A percentile compares a stretch with the other conserved stretches of the same genome.
Conservation (phyloP, 768 basidiomycete genomes). For the Rubroboletus pulcherrimus region DNA sequence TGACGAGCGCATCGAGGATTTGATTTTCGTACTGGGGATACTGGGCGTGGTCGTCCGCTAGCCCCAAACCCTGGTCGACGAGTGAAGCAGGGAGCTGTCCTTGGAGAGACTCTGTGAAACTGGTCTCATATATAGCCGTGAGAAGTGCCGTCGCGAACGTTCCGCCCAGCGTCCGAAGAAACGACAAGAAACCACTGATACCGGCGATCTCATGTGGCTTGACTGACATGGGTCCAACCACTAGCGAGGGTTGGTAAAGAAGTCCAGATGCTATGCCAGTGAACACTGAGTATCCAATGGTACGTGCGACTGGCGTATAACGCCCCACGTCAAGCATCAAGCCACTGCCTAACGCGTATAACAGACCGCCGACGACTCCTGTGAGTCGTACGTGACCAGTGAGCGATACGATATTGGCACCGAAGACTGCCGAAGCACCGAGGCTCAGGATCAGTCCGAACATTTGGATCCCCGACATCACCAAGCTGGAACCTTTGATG, state of each 20-base stretch:
- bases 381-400: constrained; percentile 32
- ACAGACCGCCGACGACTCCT: constrained; percentile 27
- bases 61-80: constrained; percentile 29
- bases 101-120: constrained; percentile 28
- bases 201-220: constrained; percentile 32
- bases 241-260: constrained; percentile 34
- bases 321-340: constrained; percentile 33
- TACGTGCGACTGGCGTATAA: constrained; percentile 23
- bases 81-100: constrained; percentile 28
- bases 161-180: constrained; percentile 33
- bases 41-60: constrained; percentile 27
- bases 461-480: constrained; percentile 35
- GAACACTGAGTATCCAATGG: constrained; percentile 32
- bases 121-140: constrained; percentile 32
- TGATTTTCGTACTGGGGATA: constrained; percentile 34
- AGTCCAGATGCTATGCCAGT: constrained; percentile 32
- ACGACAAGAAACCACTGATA: constrained; percentile 35
- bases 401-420: constrained; percentile 32
- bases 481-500: constrained; percentile 31
- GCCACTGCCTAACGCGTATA: constrained; percentile 33
- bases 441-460: constrained; percentile 32
- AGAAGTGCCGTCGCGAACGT: constrained; percentile 36
- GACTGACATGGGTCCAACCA: constrained; percentile 35
- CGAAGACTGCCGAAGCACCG: constrained; percentile 33
- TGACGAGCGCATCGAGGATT: constrained; percentile 31